Conservation (phyloP, 768 basidiomycete species). For the Phylloporus sp. region DNA sequence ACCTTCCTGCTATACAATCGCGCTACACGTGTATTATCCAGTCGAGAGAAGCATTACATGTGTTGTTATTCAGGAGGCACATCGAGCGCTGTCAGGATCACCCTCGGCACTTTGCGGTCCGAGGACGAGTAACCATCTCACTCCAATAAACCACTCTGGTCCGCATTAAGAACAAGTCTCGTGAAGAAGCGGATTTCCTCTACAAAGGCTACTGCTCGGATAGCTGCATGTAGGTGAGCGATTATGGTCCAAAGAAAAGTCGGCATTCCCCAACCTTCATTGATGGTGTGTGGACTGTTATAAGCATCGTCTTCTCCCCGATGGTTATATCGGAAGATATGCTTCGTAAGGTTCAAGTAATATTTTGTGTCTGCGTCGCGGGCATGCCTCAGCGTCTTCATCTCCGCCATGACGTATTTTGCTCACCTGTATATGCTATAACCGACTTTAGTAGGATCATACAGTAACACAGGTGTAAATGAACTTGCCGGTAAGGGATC, state of each 20-base stretch:
- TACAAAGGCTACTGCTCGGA: constrained; percentile 29
- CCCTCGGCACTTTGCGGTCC: constrained; percentile 9
- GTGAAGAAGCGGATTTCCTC: constrained; percentile 32
- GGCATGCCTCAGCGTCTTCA: constrained; percentile 16
- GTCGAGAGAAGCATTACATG: constrained; percentile 3
- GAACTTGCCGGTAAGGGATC: constrained; percentile 20
- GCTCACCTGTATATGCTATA: constrained; percentile 24
- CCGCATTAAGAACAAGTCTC: constrained; percentile 31
- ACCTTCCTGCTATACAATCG: background rate
- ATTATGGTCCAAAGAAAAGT: background rate
- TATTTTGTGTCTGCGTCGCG: constrained; percentile 36
- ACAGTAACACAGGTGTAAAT: background rate
- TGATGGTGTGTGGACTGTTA: constrained; percentile 29
- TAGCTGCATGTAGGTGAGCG: constrained; percentile 18
- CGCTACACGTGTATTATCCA: constrained; percentile 12
- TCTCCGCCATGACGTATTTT: constrained; percentile 15
- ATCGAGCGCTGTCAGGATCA: constrained; percentile 13
- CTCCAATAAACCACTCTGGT: constrained; percentile 22
- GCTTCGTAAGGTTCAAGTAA: constrained; percentile 44
- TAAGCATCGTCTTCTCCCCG: constrained; percentile 31
- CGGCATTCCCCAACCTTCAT: constrained; percentile 20
- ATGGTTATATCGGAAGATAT: constrained; percentile 47
- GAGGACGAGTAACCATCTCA: constrained; percentile 6
- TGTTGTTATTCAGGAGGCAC: constrained; percentile 19
- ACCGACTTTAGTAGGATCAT: constrained; percentile 3